A percentile compares a stretch with the other conserved stretches of the same genome.
Conservation (phyloP, 352 stramenopile species). For the Globisporangium cederbergense region DNA sequence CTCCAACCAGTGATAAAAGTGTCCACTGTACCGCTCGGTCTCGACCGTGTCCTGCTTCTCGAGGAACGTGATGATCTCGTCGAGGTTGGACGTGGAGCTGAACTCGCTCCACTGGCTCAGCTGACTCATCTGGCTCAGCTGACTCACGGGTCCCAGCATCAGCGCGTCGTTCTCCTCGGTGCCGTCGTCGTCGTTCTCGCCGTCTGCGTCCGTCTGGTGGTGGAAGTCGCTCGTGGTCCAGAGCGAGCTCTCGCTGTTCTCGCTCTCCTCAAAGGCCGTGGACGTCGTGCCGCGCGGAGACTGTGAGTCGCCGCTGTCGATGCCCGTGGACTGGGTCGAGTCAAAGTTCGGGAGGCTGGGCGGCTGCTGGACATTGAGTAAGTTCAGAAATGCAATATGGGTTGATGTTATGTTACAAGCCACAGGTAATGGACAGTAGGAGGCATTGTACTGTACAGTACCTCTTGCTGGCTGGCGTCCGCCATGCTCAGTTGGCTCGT, state of each 20-base stretch:
- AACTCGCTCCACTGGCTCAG: constrained; percentile 82
- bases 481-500: constrained; percentile 69
- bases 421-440: neutral
- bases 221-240: constrained; percentile 57
- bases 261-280: constrained; percentile 42
- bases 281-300: constrained; percentile 30
- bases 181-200: constrained; percentile 22
- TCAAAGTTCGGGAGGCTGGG: constrained; percentile 12
- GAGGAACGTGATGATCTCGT: constrained; percentile 84
- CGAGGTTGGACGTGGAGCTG: constrained; percentile 78
- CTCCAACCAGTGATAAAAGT: neutral
- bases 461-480: constrained; percentile 25
- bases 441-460: neutral
- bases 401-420: neutral
- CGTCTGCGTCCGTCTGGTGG: constrained; percentile 22
- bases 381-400: neutral
- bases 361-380: neutral
- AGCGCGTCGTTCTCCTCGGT: constrained; percentile 12
- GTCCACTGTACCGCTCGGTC: constrained; percentile 36
- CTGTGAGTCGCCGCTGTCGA: constrained; percentile 31
- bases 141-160: constrained; percentile 59
- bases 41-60: constrained; percentile 75
- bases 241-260: constrained; percentile 55
- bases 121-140: constrained; percentile 70
- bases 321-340: constrained; percentile 8